Base-by-base conservation (phyloP, 768 basidiomycete genomes). In the Dacryopinax primogenitus region DNA sequence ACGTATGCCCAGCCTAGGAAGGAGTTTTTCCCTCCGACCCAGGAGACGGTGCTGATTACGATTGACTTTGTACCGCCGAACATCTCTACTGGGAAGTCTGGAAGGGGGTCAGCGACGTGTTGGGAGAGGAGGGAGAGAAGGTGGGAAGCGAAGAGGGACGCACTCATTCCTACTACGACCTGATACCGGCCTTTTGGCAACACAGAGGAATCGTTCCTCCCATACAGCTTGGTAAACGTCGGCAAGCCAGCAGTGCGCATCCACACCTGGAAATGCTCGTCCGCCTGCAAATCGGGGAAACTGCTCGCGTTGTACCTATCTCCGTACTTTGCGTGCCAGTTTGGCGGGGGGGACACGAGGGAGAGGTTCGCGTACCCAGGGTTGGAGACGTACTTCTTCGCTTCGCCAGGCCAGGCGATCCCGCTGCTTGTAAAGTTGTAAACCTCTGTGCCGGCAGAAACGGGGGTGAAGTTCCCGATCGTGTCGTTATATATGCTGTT, bases 1-100 rank as follows among this genome's bases (percentile, higher is more conserved):
- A 99, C 87, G 72, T 99, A 99, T 1, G 93, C 91, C 92, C 94
- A 98, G 7, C 96, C 96, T 21, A 99, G 81, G 85, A 99, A 99
- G 0, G 93, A 86, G 71, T 99, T 97, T 78, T 95, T 94, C 39
- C 96, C 96, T 12, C 96, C 96, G 73, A 96, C 92, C 94, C 95
- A 98, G 1, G 94, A 92, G 15, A 96, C 92, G 1, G 95, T 98
- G 45, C 93, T 93, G 68, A 99, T 89, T 33, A 99, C 94, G 66
- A 99, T 81, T 0, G 93, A 93, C 76, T 99, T 99, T 11, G 95
- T 97, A 44, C 96, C 96, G 63, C 86, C 85, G 79, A 90, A 99
- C 9, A 86, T 82, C 58, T 83, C 78, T 62, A 98, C 95, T 3
- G 96, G 96, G 78, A 86, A 99, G 76, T 97, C 96, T 95, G 70